Base-by-base conservation (phyloP, 805 yeast species). In the Candida koratica region DNA sequence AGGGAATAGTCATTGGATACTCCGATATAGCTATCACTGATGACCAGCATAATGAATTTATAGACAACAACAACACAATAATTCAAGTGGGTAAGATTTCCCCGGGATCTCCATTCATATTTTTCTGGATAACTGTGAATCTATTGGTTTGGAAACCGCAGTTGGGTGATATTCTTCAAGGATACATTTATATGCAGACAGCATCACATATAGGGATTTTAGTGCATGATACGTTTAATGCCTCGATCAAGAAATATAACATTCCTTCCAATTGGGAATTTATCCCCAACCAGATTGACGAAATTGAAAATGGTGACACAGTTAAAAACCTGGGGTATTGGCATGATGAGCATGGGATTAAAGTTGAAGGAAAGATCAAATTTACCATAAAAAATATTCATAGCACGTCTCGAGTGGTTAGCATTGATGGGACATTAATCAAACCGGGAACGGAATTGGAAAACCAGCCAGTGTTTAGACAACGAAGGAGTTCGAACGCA, bases 131-230 rank as follows among this genome's bases (percentile, higher is more conserved):
- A 30, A 64, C 77, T 4, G 94, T 83, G 6, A 93, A 87, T 36
- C 69, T 93, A 32, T 69, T 87, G 38, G 75, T 88, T 32, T 93
- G 98, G 97, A 77, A 74, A 50, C 98, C 99, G 4, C 77, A 77
- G 49, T 67, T 78, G n/a, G 96, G 95, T 4, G 97, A 93, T 53
- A 63, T 71, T 1, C 62, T 93, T 13, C 94, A 89, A 58, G 98
- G 98, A 9, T 74, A 79, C 68, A 73, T 83, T 37, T 87, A 86
- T 64, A 80, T 90, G 76, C 97, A 90, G 65, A 81, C 96, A 3
- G 95, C 95, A 12, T 82, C 96, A 6, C 98, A 93, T 56, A 83
- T 93, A 50, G 97, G 97, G 42, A 68, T 93, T 42, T 71, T 93
- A 46, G 71, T 93, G 33, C 89, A 86, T 56, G 97, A 93, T 61